A percentile compares a stretch with the other conserved stretches of the same genome.
Evolutionary conservation across 2,329 filamentous ascomycete genomes (phyloP).

Genomic region (Xylaria polymorpha): DNA sequence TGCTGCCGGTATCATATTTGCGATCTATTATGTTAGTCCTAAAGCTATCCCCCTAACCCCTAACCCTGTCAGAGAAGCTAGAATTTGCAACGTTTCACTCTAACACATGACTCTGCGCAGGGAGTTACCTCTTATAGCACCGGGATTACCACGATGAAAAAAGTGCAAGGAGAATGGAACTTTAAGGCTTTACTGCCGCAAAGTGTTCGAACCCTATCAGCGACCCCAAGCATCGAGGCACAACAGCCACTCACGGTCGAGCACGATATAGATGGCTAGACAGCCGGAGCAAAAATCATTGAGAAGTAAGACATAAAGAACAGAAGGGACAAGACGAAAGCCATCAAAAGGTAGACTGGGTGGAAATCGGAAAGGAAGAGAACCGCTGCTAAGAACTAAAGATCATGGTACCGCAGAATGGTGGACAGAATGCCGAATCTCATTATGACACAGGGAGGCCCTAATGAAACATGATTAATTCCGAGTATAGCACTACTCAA

Average conservation of each 20-base stretch:
- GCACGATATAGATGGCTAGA: background rate
- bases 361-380: background rate
- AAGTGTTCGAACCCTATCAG: background rate
- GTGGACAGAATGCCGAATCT: background rate
- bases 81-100: background rate
- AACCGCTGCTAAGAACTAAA: background rate
- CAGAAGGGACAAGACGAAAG: background rate
- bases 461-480: background rate
- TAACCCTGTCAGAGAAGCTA: background rate
- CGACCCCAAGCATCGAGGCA: background rate
- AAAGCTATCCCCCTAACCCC: background rate
- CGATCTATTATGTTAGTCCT: slow-evolving; percentile 27
- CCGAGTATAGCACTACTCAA: background rate
- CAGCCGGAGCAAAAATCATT: background rate
- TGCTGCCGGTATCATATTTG: slow-evolving; percentile 11
- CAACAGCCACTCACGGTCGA: background rate
- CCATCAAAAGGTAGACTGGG: background rate
- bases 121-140: background rate
- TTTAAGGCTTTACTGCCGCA: background rate
- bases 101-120: background rate
- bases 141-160: background rate
- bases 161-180: background rate
- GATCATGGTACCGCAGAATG: background rate
- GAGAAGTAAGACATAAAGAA: background rate
- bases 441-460: background rate